These are phyloP conservation scores for Castanea crenata DNA, from an alignment of 306 rosid genomes.

Conservation along the genomic window DNA sequence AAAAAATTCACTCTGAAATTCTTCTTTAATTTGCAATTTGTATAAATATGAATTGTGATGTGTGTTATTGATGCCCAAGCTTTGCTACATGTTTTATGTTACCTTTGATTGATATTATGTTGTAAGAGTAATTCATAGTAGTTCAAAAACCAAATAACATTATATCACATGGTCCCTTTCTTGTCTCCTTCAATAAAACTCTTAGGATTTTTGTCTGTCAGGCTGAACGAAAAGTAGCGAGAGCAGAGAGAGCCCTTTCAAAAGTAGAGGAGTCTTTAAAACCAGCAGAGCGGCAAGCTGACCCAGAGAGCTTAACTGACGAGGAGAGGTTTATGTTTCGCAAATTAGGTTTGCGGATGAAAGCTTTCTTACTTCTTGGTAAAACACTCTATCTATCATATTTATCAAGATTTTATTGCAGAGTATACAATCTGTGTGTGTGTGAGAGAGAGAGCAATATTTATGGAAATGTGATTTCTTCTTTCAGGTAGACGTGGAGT, in stretches of 20 bases:
- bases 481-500: constrained; percentile 93
- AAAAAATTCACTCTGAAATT: neutral
- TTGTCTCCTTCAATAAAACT: constrained; percentile 25
- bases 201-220: constrained; percentile 32
- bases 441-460: neutral
- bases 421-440: neutral
- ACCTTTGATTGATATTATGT: neutral
- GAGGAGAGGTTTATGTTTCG: constrained; percentile 99
- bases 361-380: constrained; percentile 97
- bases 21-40: neutral
- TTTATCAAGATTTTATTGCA: neutral
- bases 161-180: neutral
- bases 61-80: neutral
- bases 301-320: constrained; percentile 82
- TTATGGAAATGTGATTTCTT: constrained; percentile 31
- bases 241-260: constrained; percentile 73
- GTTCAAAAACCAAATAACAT: neutral
- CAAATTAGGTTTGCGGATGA: constrained; percentile 94
- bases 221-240: constrained; percentile 71
- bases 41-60: neutral
- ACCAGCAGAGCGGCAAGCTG: constrained; percentile 69
- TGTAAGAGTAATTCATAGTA: neutral
- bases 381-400: constrained; percentile 23
- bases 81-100: neutral
- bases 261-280: constrained; percentile 72